Evolutionary conservation across 306 rosid species (phyloP).

Genomic region (Potentilla sterilis): DNA sequence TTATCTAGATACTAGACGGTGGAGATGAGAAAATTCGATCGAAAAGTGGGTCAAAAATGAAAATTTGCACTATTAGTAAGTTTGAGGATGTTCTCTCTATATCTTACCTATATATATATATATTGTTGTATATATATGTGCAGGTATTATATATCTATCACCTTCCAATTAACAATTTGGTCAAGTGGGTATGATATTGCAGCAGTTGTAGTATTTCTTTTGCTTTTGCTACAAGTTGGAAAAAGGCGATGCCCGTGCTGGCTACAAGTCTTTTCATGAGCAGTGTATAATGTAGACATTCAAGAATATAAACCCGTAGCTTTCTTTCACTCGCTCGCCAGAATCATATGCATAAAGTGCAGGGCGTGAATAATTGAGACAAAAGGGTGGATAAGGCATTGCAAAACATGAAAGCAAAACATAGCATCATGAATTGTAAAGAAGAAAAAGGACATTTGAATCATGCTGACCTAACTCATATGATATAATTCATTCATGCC

Average conservation of each 20-base stretch:
- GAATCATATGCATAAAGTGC: slow-evolving; percentile 18
- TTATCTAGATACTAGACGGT: too few species aligned
- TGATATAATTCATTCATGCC: not conserved
- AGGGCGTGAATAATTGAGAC: slow-evolving; percentile 12
- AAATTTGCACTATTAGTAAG: too few species aligned
- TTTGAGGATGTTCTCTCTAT: too few species aligned
- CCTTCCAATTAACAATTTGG: not conserved
- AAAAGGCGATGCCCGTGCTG: not conserved
- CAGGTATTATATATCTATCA: not conserved
- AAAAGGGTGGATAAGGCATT: slow-evolving; percentile 12
- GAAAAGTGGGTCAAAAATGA: too few species aligned
- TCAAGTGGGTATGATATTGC: slow-evolving; percentile 6
- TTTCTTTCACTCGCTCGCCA: not conserved
- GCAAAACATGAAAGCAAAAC: not conserved
- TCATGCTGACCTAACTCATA: not conserved
- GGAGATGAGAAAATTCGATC: too few species aligned
- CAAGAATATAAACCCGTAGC: not conserved
- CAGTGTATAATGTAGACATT: not conserved
- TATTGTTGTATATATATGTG: not conserved
- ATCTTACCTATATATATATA: too few species aligned
- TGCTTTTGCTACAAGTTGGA: slow-evolving; percentile 7
- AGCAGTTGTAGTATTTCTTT: not conserved
- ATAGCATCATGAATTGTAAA: slow-evolving; percentile 3
- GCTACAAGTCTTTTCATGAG: slow-evolving; percentile 5
- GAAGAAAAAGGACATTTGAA: not conserved